phyloP scores from a whole-genome alignment of 164 flowering plant genomes.

The Nymphaea thermarum region DNA sequence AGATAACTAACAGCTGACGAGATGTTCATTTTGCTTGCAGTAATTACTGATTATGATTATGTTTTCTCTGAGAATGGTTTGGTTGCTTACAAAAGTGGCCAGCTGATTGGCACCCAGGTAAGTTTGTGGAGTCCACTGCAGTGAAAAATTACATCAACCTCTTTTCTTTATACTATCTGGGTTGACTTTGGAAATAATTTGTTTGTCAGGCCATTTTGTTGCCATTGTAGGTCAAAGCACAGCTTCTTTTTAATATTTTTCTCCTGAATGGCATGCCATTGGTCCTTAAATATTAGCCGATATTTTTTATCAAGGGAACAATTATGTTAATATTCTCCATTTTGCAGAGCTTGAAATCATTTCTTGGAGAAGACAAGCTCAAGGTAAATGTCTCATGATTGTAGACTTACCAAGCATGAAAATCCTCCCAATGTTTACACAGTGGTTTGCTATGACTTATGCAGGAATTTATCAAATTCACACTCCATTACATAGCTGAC shows the following conservation, averaged over 20 bases:
- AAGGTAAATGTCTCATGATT: conserved; percentile 33
- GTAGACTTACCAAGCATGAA: neutral
- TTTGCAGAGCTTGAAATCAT: conserved; percentile 75
- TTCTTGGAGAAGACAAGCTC: conserved; percentile 83
- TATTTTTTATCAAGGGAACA: neutral
- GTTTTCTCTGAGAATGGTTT: conserved; percentile 97
- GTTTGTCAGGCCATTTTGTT: too few relatives aligned
- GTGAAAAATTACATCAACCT: neutral
- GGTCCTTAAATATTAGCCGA: neutral
- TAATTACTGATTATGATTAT: conserved; percentile 70
- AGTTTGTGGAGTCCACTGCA: neutral
- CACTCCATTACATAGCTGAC: conserved; percentile 95
- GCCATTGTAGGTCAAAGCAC: too few relatives aligned
- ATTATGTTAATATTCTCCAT: neutral
- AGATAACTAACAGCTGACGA: neutral
- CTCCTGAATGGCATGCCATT: neutral
- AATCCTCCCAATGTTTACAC: neutral
- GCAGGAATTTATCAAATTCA: conserved; percentile 89
- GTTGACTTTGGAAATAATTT: too few relatives aligned
- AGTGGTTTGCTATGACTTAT: conserved; percentile 1
- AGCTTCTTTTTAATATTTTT: neutral
- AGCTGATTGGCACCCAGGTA: conserved; percentile 79
- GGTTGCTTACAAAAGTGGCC: conserved; percentile 83
- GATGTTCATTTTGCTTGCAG: conserved; percentile 26
- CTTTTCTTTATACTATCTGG: too few relatives aligned